These are phyloP conservation scores for Waitea zeae DNA, from an alignment of 1,284 basidiomycete genomes.

Conservation along the genomic window DNA sequence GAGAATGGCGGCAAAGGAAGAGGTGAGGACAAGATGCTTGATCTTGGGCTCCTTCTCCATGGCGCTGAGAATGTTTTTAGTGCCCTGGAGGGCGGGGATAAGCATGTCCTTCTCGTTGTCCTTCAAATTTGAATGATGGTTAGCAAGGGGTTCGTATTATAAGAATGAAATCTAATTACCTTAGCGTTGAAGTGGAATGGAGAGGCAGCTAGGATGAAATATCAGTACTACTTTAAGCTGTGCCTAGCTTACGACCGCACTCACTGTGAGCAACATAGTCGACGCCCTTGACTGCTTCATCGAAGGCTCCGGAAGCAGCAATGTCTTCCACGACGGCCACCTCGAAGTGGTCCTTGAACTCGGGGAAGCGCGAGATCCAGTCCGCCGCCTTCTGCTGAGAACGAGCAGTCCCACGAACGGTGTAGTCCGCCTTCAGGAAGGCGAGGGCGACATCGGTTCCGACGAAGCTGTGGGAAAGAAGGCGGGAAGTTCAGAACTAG, in stretches of 20 bases:
- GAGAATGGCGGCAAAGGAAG: conserved; percentile 7
- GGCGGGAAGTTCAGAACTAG: too few relatives aligned
- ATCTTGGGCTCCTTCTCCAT: conserved; percentile 4
- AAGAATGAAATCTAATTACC: conserved; percentile 2
- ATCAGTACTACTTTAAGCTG: too few relatives aligned
- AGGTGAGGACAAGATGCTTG: conserved; percentile 9
- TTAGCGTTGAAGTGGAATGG: conserved; percentile 9
- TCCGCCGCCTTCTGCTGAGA: conserved; percentile 16
- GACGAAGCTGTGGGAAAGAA: conserved; percentile 10
- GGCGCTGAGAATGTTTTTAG: conserved; percentile 18
- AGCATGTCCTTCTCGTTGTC: conserved; percentile 15
- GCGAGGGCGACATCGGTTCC: conserved; percentile 9
- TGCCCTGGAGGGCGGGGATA: conserved; percentile 23
- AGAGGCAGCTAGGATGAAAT: too few relatives aligned
- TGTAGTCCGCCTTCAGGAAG: conserved; percentile 24
- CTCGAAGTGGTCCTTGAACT: conserved; percentile 24
- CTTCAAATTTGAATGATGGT: not conserved
- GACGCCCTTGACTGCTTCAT: conserved; percentile 15
- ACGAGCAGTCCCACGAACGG: conserved; percentile 21
- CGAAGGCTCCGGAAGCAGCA: conserved; percentile 11
- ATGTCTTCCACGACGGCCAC: conserved; percentile 28
- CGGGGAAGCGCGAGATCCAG: conserved; percentile 19
- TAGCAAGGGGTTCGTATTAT: not conserved
- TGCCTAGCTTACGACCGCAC: too few relatives aligned
- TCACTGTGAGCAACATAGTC: conserved; percentile 14